Percentiles rank a stretch among this genome's conserved stretches.
These are phyloP conservation scores for Gaeumannomyces sp. DNA, from an alignment of 2,329 filamentous ascomycete species.

Conservation along the genomic window DNA sequence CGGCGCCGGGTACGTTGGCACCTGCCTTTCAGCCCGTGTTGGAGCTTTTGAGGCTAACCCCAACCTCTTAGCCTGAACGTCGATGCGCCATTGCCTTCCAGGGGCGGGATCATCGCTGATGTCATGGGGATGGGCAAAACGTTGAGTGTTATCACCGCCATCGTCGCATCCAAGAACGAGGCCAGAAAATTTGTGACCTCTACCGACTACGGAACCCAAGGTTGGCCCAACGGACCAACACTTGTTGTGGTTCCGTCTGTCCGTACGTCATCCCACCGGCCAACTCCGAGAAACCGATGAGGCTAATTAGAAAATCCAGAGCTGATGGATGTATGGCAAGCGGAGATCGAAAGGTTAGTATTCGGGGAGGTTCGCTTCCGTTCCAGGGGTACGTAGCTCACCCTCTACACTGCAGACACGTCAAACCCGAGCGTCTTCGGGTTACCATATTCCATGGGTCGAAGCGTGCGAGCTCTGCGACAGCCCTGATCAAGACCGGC, in stretches of 20 bases:
- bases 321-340: constrained; percentile 2
- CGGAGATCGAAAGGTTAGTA: neutral
- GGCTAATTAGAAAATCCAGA: neutral
- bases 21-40: neutral
- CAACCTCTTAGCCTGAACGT: neutral
- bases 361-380: too few relatives aligned
- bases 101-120: neutral
- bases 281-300: too few relatives aligned
- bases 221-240: neutral
- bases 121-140: constrained; percentile 1
- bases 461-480: neutral
- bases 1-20: too few relatives aligned
- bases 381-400: too few relatives aligned
- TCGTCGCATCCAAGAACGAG: neutral
- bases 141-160: neutral
- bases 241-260: neutral
- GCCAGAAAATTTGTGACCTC: neutral
- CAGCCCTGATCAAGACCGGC: neutral
- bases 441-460: neutral
- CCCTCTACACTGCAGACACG: neutral
- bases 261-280: neutral
- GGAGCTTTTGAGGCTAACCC: neutral
- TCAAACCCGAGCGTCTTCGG: neutral
- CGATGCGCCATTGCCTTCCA: neutral
- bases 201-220: neutral